A percentile compares a stretch with the other conserved stretches of the same genome.
These are phyloP conservation scores for Nasturtium officinale DNA, from an alignment of 345 rosid species.

Conservation along the genomic window DNA sequence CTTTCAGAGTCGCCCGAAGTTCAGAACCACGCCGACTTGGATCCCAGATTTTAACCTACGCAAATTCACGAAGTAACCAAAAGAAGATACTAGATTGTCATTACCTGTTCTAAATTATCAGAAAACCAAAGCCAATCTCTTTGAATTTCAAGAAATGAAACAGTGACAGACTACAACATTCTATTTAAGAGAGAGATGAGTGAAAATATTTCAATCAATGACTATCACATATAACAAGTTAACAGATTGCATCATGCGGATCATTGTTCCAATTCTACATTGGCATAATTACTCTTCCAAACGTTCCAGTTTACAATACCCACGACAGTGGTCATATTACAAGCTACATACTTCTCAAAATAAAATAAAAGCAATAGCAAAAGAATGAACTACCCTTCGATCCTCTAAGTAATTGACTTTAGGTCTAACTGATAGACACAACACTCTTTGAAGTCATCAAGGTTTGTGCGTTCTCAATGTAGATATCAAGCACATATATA, in stretches of 20 bases:
- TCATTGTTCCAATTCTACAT: constrained; percentile 18
- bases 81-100: constrained; percentile 5
- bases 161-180: constrained; percentile 1
- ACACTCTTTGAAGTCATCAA: constrained; percentile 23
- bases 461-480: constrained; percentile 26
- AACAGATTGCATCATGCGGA: neutral
- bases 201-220: neutral
- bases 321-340: constrained; percentile 4
- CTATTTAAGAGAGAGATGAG: constrained; percentile 1
- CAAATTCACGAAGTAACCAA: constrained; percentile 24
- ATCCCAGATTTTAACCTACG: constrained; percentile 98
- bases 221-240: neutral
- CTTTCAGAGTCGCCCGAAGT: constrained; percentile 91
- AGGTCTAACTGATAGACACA: constrained; percentile 7
- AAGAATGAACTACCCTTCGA: constrained; percentile 12
- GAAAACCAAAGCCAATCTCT: constrained; percentile 7
- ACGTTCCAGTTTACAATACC: constrained; percentile 21
- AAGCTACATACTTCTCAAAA: constrained; percentile 7
- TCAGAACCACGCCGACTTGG: constrained; percentile 98
- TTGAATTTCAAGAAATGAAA: constrained; percentile 13
- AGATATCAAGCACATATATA: constrained; percentile 19
- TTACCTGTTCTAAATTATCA: constrained; percentile 11
- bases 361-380: neutral
- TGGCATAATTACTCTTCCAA: constrained; percentile 17
- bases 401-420: constrained; percentile 12